Base-by-base conservation (phyloP, 257 asterid species). In the Plantago elongata region DNA sequence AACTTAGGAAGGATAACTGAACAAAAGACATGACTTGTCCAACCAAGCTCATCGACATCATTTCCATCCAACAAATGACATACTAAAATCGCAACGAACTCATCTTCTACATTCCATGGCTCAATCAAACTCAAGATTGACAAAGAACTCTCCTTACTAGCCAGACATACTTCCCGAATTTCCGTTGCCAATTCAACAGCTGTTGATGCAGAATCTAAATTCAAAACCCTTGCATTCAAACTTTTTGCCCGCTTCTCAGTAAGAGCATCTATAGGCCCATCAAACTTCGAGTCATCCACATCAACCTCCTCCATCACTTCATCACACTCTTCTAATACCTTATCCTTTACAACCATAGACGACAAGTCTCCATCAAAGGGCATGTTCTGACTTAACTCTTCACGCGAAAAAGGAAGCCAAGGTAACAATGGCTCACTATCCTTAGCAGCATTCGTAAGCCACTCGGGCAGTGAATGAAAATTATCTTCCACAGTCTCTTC, bases 31-130 rank as follows among this genome's bases (percentile, higher is more conserved):
- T 79, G 79, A 69, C 85, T 64, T 16, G 85, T 81, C 97, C 92
- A 83, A 45, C 70, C 78, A 59, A 55, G 52, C 18, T 67, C 86
- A 60, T 74, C 77, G 7, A 51, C 74, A 57, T 69, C 85, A 60
- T 16, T 73, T 59, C 68, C 77, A 61, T 50, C 70, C 11, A 59
- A 59, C 52, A 83, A 71, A 13, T 74, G 79, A 62, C 86, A 72
- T 55, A 87, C 62, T 62, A 89, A 69, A 75, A 83, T 69, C 14
- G 88, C 75, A 66, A 84, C 73, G 30, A 79, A 75, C 65, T 89
- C 95, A 58, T 89, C 95, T 60, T 81, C 92, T 13, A 66, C 79
- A 50, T 67, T 59, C 97, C 97, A 89, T 10, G 92, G 92, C 75
- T 84, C 88, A 38, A 83, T 74, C 69, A 75, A 46, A 63, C 65